Conservation (phyloP, 116 monocot genomes). For the Phalaenopsis hybrid region DNA sequence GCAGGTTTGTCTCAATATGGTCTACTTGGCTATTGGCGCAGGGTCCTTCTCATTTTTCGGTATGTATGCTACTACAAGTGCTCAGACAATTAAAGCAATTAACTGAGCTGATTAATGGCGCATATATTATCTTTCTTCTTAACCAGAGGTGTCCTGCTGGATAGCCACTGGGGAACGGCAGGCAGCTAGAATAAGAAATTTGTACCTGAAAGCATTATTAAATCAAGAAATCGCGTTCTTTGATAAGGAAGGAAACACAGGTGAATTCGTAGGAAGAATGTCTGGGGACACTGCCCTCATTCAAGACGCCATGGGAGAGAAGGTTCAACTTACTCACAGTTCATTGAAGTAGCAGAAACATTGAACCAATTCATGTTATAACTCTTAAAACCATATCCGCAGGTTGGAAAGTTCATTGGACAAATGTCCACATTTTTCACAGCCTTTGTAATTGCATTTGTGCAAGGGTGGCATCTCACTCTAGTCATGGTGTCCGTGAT, state of each 20-base stretch:
- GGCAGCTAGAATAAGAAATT: slow-evolving; percentile 37
- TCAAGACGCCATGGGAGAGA: slow-evolving; percentile 63
- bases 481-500: slow-evolving; percentile 48
- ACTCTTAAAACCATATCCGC: background rate
- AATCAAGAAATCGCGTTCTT: slow-evolving; percentile 23
- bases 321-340: slow-evolving; percentile 18
- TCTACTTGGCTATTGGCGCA: slow-evolving; percentile 37
- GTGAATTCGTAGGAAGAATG: slow-evolving; percentile 19
- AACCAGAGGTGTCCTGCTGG: slow-evolving; percentile 57
- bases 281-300: slow-evolving; percentile 46
- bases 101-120: slow-evolving; percentile 27
- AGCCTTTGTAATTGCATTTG: slow-evolving; percentile 48
- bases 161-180: slow-evolving; percentile 65
- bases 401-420: slow-evolving; percentile 63
- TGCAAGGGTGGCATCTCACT: slow-evolving; percentile 58
- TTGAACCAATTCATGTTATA: background rate
- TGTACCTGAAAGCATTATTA: slow-evolving; percentile 20
- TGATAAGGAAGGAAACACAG: slow-evolving; percentile 18
- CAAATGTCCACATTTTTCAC: slow-evolving; percentile 38
- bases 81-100: background rate
- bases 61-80: slow-evolving; percentile 14
- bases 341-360: too few relatives aligned
- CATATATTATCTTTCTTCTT: background rate
- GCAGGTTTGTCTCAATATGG: slow-evolving; percentile 36
- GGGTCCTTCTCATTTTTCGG: slow-evolving; percentile 35